A percentile compares a stretch with the other conserved stretches of the same genome.
phyloP scores from a whole-genome alignment of 192 early-diverging fungal genomes.

The Diversispora epigaea region DNA sequence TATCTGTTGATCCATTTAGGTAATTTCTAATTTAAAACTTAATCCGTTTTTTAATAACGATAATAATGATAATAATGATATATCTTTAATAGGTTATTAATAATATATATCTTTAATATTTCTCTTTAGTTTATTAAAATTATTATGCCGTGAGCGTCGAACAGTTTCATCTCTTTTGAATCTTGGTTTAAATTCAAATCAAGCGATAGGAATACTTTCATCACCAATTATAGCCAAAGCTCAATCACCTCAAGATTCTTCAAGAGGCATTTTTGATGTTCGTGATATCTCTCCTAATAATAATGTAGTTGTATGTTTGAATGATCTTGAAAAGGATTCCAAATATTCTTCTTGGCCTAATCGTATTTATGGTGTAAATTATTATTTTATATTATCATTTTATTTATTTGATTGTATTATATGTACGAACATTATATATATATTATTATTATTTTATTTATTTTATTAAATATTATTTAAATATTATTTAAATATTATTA shows the following conservation, averaged over 20 bases:
- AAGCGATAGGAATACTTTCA: constrained; percentile 46
- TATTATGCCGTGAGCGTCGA: constrained; percentile 56
- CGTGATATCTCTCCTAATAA: constrained; percentile 57
- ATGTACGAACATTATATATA: neutral
- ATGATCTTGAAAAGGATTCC: constrained; percentile 84
- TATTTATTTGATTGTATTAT: no score
- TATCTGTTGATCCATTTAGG: constrained; percentile 66
- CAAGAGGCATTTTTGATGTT: constrained; percentile 70
- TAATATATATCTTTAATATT: neutral
- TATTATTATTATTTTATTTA: neutral
- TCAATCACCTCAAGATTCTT: constrained; percentile 27
- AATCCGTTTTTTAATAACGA: neutral
- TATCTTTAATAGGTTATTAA: neutral
- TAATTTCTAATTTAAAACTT: constrained; percentile 24
- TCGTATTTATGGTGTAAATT: constrained; percentile 38
- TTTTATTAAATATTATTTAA: neutral
- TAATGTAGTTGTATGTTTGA: constrained; percentile 77
- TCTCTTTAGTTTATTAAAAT: constrained; percentile 51
- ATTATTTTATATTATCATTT: neutral
- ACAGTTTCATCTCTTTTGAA: constrained; percentile 48
- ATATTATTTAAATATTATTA: neutral
- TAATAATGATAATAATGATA: neutral
- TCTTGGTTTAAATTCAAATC: constrained; percentile 41
- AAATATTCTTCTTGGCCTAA: constrained; percentile 72
- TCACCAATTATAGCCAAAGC: constrained; percentile 19